Evolutionary conservation across 257 asterid genomes (phyloP).

Genomic region (Linderniella brevidens): DNA sequence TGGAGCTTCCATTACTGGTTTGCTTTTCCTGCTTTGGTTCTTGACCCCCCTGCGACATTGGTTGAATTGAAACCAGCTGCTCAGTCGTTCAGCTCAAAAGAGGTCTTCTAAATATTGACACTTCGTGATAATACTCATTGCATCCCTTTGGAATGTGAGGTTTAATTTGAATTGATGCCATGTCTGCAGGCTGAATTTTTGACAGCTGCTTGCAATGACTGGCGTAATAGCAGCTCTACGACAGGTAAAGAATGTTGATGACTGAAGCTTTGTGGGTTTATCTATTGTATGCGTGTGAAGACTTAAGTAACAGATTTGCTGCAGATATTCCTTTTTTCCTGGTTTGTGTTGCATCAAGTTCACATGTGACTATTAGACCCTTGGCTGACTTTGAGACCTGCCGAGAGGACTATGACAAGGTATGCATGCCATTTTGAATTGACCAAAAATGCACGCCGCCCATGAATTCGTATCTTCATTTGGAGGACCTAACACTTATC

Average conservation of each 20-base stretch:
- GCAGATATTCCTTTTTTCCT: constrained; percentile 83
- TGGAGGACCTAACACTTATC: neutral
- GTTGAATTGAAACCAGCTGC: constrained; percentile 58
- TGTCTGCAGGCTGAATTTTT: constrained; percentile 45
- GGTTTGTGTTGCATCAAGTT: constrained; percentile 46
- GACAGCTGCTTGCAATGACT: constrained; percentile 51
- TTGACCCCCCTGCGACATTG: constrained; percentile 78
- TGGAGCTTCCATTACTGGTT: constrained; percentile 90
- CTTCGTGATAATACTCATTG: constrained; percentile 9
- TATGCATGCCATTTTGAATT: constrained; percentile 10
- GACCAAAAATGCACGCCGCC: no score
- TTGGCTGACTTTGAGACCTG: constrained; percentile 57
- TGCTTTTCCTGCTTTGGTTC: constrained; percentile 82
- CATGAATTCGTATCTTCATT: neutral
- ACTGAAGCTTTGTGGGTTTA: constrained; percentile 8
- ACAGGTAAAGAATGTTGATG: constrained; percentile 36
- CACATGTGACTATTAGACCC: constrained; percentile 37
- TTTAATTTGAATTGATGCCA: constrained; percentile 7
- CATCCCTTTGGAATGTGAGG: constrained; percentile 4
- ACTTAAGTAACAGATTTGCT: constrained; percentile 12
- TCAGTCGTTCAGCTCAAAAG: constrained; percentile 48
- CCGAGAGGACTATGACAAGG: constrained; percentile 50
- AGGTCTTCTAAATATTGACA: constrained; percentile 30
- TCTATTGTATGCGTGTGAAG: constrained; percentile 5
- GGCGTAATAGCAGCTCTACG: constrained; percentile 63